Base-by-base conservation (phyloP, 2,329 filamentous ascomycete species). In the Stachybotrys elegans region DNA sequence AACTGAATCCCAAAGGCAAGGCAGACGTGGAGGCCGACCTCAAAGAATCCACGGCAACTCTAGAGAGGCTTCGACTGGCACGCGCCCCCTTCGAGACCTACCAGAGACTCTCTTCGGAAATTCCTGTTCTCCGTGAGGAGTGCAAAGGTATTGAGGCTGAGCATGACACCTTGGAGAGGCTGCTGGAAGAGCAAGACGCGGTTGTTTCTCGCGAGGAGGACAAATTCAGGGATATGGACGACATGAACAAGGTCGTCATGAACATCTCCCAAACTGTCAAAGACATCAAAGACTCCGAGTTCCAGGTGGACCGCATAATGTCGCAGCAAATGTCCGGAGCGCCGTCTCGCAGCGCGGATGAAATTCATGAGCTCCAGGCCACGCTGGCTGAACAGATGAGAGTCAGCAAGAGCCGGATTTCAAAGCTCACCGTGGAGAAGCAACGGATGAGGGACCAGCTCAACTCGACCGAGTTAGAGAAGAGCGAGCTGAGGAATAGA, bases 321-420 rank as follows among this genome's bases (percentile, higher is more conserved):
- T 81, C 82, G 8, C 89, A 90, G 53, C 86, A 96, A 58, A 81
- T 85, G 56, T 79, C 83, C 46, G 76, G 82, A 13, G 73, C 76
- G 21, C 63, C 75, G 9, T 77, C 79, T 13, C 81, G 88, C 49
- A 87, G 86, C 22, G 76, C 89, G 6, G 87, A 95, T 43, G 87
- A 93, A 52, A 90, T 97, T 43, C 86, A 93, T 54, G 83, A 87
- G 43, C 79, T 90, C 39, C 79, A 90, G 48, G 80, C 81, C 39
- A 67, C 70, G 16, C 75, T 84, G 44, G 78, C 77, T 17, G 87
- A 90, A 48, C 81, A 87, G 57, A 75, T 82, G 51, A 79, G 84
- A 43, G 67, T 68, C 19, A 67, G 82, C 22, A 89, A 87, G 58
- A 72, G 72, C 34, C 76, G 72, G 35, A 73, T 92, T 12, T 66